Base-by-base conservation (phyloP, 441 rosid genomes). In the Gossypium davidsonii region DNA sequence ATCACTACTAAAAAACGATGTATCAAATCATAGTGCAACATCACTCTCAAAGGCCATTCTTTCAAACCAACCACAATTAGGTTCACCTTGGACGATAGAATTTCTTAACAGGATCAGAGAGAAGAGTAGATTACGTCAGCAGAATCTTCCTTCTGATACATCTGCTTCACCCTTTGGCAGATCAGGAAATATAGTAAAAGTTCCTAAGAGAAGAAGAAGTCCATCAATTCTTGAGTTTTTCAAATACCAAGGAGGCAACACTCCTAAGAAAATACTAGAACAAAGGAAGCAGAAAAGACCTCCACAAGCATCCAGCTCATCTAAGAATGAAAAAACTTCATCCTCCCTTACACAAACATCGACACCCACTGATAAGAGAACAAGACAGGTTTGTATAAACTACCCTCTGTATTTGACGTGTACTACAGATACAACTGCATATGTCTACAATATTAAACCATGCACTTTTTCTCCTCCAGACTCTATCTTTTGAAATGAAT, bases 51-150 rank as follows among this genome's bases (percentile, higher is more conserved):
- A 80, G 59, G 90, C 97, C 72, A 80, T 91, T 67, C 87, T 14
- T 78, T 86, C 91, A 61, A 70, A 82, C 56, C 75, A 70, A 77
- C 81, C 82, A 71, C 88, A 79, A 39, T 83, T 83, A 81, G 84
- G 91, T 71, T 93, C 97, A 23, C 98, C 99, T 56, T 93, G 99
- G 98, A 91, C 96, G 3, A 79, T 90, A n/a, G 96, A 88, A 73
- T 93, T 93, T 82, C 93, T 96, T 59, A 96, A 93, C 75, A 82
- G 90, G 84, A 81, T 89, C 72, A 82, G 90, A 77, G 96, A 93
- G 81, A 93, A 87, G 82, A 86, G 92, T 81, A 90, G 84, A 82
- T 74, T 80, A 78, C 85, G 84, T 69, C 91, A 76, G 81, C 91
- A 85, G 78, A 74, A 86, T 73, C 87, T 85, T 84, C 91, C 90